Percentiles rank a stretch among this genome's conserved stretches.
Evolutionary conservation across 2,329 filamentous ascomycete species (phyloP).

Genomic region (Fusarium secorum): DNA sequence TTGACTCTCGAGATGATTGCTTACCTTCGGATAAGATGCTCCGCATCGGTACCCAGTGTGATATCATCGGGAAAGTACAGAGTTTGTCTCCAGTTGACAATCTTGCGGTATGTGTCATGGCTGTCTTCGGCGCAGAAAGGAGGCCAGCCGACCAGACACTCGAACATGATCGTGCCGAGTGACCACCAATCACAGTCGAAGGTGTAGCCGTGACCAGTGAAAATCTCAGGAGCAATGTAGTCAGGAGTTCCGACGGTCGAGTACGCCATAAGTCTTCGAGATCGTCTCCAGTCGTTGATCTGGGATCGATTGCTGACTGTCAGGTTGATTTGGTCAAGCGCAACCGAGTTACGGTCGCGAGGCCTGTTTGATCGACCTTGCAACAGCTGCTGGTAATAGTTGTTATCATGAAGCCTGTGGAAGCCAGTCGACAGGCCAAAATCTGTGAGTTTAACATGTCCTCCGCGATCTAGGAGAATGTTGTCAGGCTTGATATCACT

Average conservation of each 20-base stretch:
- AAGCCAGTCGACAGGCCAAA: slow-evolving; percentile 98
- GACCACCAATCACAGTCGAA: slow-evolving; percentile 99
- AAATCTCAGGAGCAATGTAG: slow-evolving; percentile 98
- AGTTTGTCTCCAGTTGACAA: slow-evolving; percentile 96
- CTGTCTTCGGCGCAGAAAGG: slow-evolving; percentile 98
- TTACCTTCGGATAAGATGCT: slow-evolving; percentile 90
- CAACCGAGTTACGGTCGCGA: slow-evolving; percentile 89
- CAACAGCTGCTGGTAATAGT: slow-evolving; percentile 96
- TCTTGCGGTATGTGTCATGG: slow-evolving; percentile 98
- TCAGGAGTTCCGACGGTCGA: slow-evolving; percentile 98
- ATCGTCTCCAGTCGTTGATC: slow-evolving; percentile 99
- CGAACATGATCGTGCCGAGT: slow-evolving; percentile 98
- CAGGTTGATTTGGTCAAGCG: slow-evolving; percentile 96
- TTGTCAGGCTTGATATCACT: slow-evolving; percentile 99
- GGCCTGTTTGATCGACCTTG: slow-evolving; percentile 78
- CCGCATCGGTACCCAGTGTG: slow-evolving; percentile 84
- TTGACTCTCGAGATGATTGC: slow-evolving; percentile 35
- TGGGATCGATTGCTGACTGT: slow-evolving; percentile 97
- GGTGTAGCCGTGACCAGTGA: slow-evolving; percentile 94
- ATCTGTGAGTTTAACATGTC: slow-evolving; percentile 97
- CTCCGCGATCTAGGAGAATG: slow-evolving; percentile 91
- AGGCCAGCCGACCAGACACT: slow-evolving; percentile 97
- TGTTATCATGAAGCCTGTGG: slow-evolving; percentile 96
- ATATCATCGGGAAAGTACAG: slow-evolving; percentile 97
- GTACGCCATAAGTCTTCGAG: slow-evolving; percentile 93